Conservation (phyloP, 495 filamentous ascomycete species). For the Cercophora sp. region DNA sequence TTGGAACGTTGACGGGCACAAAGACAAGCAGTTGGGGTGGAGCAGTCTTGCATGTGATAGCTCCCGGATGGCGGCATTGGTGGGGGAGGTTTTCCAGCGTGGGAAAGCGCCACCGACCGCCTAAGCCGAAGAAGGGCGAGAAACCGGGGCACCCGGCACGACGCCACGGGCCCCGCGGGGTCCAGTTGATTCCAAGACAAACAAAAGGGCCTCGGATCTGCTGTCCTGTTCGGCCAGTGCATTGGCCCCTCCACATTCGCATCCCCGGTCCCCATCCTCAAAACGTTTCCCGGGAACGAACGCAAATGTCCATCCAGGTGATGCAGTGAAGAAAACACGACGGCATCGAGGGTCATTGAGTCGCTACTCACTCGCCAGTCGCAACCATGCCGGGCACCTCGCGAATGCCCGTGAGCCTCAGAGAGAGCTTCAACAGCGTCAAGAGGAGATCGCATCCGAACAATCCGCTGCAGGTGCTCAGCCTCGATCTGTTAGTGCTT, state of each 20-base stretch:
- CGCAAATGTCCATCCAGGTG: no score
- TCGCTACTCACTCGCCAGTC: no score
- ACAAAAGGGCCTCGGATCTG: not conserved
- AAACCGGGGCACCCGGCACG: not conserved
- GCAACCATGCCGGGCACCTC: conserved; percentile 58
- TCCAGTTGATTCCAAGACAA: not conserved
- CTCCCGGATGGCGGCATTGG: no score
- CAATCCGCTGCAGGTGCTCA: conserved; percentile 60
- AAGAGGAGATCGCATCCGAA: conserved; percentile 48
- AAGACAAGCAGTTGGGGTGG: no score
- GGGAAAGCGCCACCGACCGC: not conserved
- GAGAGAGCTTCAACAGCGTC: conserved; percentile 55
- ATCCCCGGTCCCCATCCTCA: not conserved
- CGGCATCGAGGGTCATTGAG: no score
- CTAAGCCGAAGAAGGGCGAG: not conserved
- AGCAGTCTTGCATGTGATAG: not conserved
- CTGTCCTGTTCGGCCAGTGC: not conserved
- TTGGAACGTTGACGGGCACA: no score
- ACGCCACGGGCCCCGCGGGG: not conserved
- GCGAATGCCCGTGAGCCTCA: conserved; percentile 63
- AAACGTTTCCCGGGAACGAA: no score
- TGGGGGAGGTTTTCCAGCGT: not conserved
- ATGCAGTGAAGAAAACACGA: no score
- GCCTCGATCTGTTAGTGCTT: conserved; percentile 73
- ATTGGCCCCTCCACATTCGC: not conserved